Evolutionary conservation across 1,284 basidiomycete genomes (phyloP).

Genomic region (Cutaneotrichosporon sp.): DNA sequence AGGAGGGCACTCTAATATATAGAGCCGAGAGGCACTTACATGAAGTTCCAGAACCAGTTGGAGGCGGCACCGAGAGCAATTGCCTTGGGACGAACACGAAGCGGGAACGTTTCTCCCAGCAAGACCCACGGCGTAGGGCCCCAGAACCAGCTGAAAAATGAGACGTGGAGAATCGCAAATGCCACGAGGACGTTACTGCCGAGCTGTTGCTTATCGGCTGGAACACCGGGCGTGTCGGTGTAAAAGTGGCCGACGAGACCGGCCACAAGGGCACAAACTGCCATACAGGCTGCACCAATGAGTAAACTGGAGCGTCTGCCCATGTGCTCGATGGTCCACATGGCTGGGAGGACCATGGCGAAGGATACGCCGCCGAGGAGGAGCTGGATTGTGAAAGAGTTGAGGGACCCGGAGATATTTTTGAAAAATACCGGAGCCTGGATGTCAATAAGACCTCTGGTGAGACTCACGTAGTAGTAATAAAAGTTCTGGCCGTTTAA

Average conservation of each 20-base stretch:
- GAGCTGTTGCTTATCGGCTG: slow-evolving; percentile 54
- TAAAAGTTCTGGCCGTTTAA: slow-evolving; percentile 55
- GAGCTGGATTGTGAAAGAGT: slow-evolving; percentile 57
- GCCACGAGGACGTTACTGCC: slow-evolving; percentile 64
- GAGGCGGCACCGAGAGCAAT: slow-evolving; percentile 66
- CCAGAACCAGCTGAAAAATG: slow-evolving; percentile 70
- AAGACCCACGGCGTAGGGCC: slow-evolving; percentile 63
- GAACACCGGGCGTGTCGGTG: slow-evolving; percentile 53
- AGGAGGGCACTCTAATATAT: too few relatives aligned
- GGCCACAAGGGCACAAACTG: slow-evolving; percentile 52
- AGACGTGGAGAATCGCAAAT: slow-evolving; percentile 74
- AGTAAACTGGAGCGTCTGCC: slow-evolving; percentile 41
- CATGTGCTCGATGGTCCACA: slow-evolving; percentile 45
- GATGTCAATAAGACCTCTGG: slow-evolving; percentile 10
- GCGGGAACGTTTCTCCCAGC: slow-evolving; percentile 65
- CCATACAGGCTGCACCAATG: slow-evolving; percentile 63
- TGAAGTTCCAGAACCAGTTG: neutral
- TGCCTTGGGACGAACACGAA: slow-evolving; percentile 71
- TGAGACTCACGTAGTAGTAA: slow-evolving; percentile 32
- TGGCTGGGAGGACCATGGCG: slow-evolving; percentile 41
- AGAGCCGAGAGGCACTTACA: too few relatives aligned
- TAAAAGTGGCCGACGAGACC: slow-evolving; percentile 70
- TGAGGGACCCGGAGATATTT: slow-evolving; percentile 56
- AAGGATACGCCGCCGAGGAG: slow-evolving; percentile 37
- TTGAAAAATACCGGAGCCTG: slow-evolving; percentile 72